Conservation (phyloP, 2,329 filamentous ascomycete genomes). For the Emericellopsis cladophorae region DNA sequence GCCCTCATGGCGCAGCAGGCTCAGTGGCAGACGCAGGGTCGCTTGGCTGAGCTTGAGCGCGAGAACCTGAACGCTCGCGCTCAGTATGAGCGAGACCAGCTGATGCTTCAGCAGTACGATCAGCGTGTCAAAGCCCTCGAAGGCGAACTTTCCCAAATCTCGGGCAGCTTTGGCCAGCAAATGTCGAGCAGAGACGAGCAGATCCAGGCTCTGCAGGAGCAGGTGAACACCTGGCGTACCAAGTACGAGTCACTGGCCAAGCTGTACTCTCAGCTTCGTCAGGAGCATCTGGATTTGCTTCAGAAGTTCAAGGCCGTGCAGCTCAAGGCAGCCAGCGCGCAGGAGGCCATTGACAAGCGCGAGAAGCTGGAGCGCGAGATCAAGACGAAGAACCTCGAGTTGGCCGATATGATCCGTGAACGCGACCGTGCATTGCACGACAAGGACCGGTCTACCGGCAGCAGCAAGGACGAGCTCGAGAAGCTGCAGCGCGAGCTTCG, state of each 20-base stretch:
- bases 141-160: constrained; percentile 70
- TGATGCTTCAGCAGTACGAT: constrained; percentile 95
- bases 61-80: constrained; percentile 90
- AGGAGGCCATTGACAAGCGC: constrained; percentile 87
- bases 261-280: constrained; percentile 88
- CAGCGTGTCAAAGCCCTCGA: constrained; percentile 88
- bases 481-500: constrained; percentile 89
- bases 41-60: constrained; percentile 87
- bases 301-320: constrained; percentile 96
- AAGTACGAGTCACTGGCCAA: constrained; percentile 97
- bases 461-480: constrained; percentile 85
- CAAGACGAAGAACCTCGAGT: constrained; percentile 98
- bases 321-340: constrained; percentile 89
- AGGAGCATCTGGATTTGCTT: constrained; percentile 87
- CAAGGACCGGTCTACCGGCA: constrained; percentile 74
- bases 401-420: constrained; percentile 97
- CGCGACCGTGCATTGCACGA: constrained; percentile 88
- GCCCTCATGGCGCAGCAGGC: constrained; percentile 80
- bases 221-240: constrained; percentile 92
- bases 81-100: constrained; percentile 93
- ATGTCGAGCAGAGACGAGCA: constrained; percentile 86
- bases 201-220: constrained; percentile 83
- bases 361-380: constrained; percentile 96
- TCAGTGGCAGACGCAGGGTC: constrained; percentile 86
- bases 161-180: constrained; percentile 75